Conservation (phyloP, 345 rosid genomes). For the Populus alba region DNA sequence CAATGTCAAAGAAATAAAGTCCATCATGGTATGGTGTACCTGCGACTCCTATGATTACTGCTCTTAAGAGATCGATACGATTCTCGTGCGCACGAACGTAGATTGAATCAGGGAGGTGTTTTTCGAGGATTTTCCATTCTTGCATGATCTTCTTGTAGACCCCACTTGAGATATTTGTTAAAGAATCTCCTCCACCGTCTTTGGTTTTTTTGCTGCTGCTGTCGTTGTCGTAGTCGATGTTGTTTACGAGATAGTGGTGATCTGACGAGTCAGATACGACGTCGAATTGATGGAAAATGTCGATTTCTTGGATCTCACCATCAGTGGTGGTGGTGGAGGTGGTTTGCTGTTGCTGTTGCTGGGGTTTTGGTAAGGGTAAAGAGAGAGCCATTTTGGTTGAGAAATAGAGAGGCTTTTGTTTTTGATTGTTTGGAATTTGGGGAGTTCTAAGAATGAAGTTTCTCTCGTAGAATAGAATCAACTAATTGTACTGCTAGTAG, state of each 20-base stretch:
- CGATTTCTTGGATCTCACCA: conserved; percentile 21
- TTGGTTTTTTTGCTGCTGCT: not conserved
- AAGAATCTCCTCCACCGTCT: conserved; percentile 1
- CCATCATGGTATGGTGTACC: conserved; percentile 70
- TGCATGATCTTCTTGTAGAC: conserved; percentile 45
- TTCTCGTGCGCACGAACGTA: conserved; percentile 53
- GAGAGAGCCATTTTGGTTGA: conserved; percentile 22
- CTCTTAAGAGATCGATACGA: conserved; percentile 47
- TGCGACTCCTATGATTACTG: conserved; percentile 47
- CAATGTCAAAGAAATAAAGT: conserved; percentile 61
- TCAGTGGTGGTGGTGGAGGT: no score
- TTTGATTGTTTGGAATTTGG: not conserved
- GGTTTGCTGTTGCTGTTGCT: not conserved
- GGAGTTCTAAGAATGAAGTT: no score
- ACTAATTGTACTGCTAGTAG: no score
- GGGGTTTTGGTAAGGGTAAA: not conserved
- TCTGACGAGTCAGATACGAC: conserved; percentile 39
- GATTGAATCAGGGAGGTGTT: conserved; percentile 49
- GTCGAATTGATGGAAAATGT: conserved; percentile 37
- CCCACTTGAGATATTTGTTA: conserved; percentile 14
- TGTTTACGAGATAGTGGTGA: conserved; percentile 20
- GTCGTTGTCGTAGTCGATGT: not conserved
- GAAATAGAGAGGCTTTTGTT: not conserved
- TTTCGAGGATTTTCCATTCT: conserved; percentile 52
- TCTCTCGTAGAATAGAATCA: no score